A percentile compares a stretch with the other conserved stretches of the same genome.
Evolutionary conservation across 306 rosid genomes (phyloP).

Genomic region (Pyrus pyrifolia): DNA sequence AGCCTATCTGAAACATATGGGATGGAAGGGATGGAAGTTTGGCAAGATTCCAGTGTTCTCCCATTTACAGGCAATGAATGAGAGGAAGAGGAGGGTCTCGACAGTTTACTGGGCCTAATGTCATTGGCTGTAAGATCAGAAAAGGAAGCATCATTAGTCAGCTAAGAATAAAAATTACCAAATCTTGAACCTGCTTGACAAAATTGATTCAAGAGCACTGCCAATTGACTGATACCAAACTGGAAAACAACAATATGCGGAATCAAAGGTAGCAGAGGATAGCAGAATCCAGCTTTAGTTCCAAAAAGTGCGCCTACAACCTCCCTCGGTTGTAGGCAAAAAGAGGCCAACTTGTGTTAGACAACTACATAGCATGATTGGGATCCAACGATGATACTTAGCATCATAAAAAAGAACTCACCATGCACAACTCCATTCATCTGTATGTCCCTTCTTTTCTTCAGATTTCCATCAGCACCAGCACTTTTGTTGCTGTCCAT

Average conservation of each 20-base stretch:
- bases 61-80: conserved; percentile 59
- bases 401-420: conserved; percentile 53
- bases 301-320: conserved; percentile 22
- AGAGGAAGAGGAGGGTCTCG: conserved; percentile 37
- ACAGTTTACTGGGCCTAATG: conserved; percentile 64
- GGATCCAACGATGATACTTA: conserved; percentile 1
- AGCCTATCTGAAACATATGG: conserved; percentile 36
- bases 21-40: conserved; percentile 35
- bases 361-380: conserved; percentile 16
- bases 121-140: conserved; percentile 63
- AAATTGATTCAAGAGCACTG: conserved; percentile 15
- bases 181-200: conserved; percentile 13
- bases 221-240: conserved; percentile 11
- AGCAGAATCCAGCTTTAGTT: conserved; percentile 11
- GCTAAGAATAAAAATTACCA: conserved; percentile 26
- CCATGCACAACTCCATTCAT: conserved; percentile 75
- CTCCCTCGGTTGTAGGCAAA: conserved; percentile 10
- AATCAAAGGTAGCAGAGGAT: conserved; percentile 14
- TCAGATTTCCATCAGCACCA: conserved; percentile 43
- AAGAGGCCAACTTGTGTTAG: conserved; percentile 23
- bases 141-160: conserved; percentile 26
- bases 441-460: conserved; percentile 74
- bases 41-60: conserved; percentile 52
- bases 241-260: background rate
- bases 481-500: conserved; percentile 36